Base-by-base conservation (phyloP, 2,329 filamentous ascomycete genomes). In the Ophiostoma sp. region DNA sequence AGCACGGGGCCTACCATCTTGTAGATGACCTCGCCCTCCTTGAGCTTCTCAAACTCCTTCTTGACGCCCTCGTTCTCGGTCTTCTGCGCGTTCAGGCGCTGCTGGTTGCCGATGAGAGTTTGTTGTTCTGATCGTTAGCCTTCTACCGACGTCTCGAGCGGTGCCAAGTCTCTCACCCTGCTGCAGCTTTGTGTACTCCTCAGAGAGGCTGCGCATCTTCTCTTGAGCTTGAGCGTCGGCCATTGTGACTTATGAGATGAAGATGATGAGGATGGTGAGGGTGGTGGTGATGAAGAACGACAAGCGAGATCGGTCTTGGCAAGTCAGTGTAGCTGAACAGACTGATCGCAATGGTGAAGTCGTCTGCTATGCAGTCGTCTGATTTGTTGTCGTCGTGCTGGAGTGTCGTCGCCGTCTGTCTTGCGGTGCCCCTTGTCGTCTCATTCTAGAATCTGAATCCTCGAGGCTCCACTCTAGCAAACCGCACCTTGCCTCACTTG, bases 1-100 rank as follows among this genome's bases (percentile, higher is more conserved):
- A 99, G 81, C 6, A 98, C 91, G 0, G 95, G 95, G 0, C 95
- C 95, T 64, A 97, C 88, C 58, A 97, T 87, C 80, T 98, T 99
- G 86, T 96, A 99, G 78, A 99, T 96, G 72, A 88, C 92, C 75
- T 96, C 90, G 73, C 89, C 90, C 49, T 93, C 89, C 74, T 88
- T 86, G 69, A 98, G 83, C 67, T 85, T 84, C 55, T 87, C 83
- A 77, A 98, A 98, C 78, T 98, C 94, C 80, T 91, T 90, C 77
- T 96, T 88, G 9, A 99, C 95, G 16, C 90, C 89, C 65, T 89
- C 81, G 76, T 98, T 99, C 78, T 99, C 95, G 76, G 97, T 92
- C 77, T 91, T 91, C 78, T 99, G 95, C 6, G 93, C 91, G 77
- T 97, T 93, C 6, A 99, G 87, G 79, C 91, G 96, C 80, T 99